Percentiles rank a stretch among this genome's conserved stretches.
Evolutionary conservation across 352 stramenopile genomes (phyloP).

Genomic region (Phytophthora constricta): DNA sequence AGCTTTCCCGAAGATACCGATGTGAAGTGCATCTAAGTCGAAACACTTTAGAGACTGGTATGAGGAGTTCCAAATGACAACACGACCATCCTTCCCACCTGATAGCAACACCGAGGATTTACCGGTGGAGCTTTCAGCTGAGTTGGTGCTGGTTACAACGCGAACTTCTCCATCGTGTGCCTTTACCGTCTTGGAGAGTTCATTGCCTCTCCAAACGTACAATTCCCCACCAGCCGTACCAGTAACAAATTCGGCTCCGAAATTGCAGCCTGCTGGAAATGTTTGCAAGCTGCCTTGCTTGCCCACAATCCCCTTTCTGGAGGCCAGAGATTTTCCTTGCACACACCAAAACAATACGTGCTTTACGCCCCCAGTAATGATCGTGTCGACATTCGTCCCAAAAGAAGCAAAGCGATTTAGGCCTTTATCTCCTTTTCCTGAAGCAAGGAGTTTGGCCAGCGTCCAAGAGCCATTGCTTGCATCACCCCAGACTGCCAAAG

Average conservation of each 20-base stretch:
- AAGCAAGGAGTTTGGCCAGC: conserved; percentile 45
- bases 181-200: conserved; percentile 60
- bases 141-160: conserved; percentile 37
- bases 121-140: conserved; percentile 10
- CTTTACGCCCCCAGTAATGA: conserved; percentile 73
- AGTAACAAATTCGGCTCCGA: conserved; percentile 59
- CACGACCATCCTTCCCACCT: conserved; percentile 75
- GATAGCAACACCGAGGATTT: conserved; percentile 45
- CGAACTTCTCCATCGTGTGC: conserved; percentile 65
- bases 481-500: conserved; percentile 77
- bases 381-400: conserved; percentile 29
- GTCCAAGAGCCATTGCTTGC: conserved; percentile 76
- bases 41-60: conserved; percentile 81
- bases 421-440: conserved; percentile 61
- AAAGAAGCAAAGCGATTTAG: conserved; percentile 67
- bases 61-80: conserved; percentile 67
- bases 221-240: conserved; percentile 58
- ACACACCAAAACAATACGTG: conserved; percentile 76
- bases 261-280: conserved; percentile 55
- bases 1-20: conserved; percentile 42
- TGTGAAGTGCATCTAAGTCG: conserved; percentile 49
- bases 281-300: conserved; percentile 63
- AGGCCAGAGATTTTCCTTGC: conserved; percentile 59
- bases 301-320: conserved; percentile 65
- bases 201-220: conserved; percentile 64